Evolutionary conservation across 2,329 filamentous ascomycete species (phyloP), one percentile per base, ranked within the genome.

Genomic region (Ceratocystis destructans): DNA sequence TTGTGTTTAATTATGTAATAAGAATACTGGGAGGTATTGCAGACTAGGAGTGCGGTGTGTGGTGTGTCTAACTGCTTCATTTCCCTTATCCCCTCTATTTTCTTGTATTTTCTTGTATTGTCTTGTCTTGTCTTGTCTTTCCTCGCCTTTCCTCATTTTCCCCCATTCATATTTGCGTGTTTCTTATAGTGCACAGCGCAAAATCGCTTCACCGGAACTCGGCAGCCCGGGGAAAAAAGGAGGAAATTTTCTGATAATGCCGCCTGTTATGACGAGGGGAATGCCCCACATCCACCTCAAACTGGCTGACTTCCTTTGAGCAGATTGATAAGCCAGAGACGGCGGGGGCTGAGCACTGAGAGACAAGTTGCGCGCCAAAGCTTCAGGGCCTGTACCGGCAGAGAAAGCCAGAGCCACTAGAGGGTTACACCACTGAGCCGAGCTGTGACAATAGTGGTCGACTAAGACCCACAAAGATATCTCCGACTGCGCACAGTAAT

Each of bases 241-340:
- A 22, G 31, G 61, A 22, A 55, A 59, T 61, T 28, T 46, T 44
- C 33, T 57, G 25, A 57, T 64, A 25, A 28, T 62, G 59, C 31
- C 33, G 33, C 48, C 48, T 53, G 8, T 25, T 20, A 53, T 53
- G 48, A 53, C 25, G 48, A 25, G 25, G 20, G 48, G 20, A 28
- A 12, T 5, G 48, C 20, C 25, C 20, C 48, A 53, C 25, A 10
- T 25, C 8, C 10, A 28, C 46, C 25, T 10, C 46, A 20, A 20
- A 50, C 20, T 53, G 48, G 17, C 48, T 64, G 50, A 64, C 62
- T 57, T 53, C 31, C 25, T 57, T 10, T 10, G 48, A 20, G 31
- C 33, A 64, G 62, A 64, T 64, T 64, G 62, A 64, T 64, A 64
- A 55, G 62, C 33, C 48, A 53, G 7, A 12, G 28, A 15, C 55